Base-by-base conservation (phyloP, 2,329 filamentous ascomycete genomes). In the Alternaria gaisen region DNA sequence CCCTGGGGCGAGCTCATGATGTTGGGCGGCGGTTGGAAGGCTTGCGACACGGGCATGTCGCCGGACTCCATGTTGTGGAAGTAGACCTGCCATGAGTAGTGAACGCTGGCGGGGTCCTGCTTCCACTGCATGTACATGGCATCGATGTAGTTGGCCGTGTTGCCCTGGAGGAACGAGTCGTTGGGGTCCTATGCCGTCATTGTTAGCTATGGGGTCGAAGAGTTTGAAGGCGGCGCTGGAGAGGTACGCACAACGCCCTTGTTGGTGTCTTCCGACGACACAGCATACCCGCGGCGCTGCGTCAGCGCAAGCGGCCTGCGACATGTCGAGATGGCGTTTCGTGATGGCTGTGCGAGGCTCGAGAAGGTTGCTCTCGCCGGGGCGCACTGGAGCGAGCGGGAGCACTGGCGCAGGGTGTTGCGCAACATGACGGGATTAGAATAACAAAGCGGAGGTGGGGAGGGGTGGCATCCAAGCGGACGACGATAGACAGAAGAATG, bases 71-170 rank as follows among this genome's bases (percentile, higher is more conserved):
- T 97, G 84, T 99, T 99, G 84, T 90, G 92, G 87, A 99, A 99
- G 87, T 99, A 99, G 78, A 96, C 90, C 84, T 97, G 94, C 95
- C 95, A 99, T 80, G 95, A 99, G 74, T 97, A 87, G 82, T 99
- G 95, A 61, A 99, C 95, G 77, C 92, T 97, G 74, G 89, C 87
- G 53, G 95, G 94, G 74, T 99, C 93, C 67, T 91, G 86, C 83
- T 94, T 97, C 95, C 95, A 99, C 79, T 94, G 90, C 84, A 97
- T 85, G 83, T 99, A 99, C 95, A 99, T 99, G 85, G 97, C 95
- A 81, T 99, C 95, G 79, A 99, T 93, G 84, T 99, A 99, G 84
- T 97, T 97, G 82, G 95, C 95, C 63, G 94, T 95, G 85, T 92
- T 98, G 70, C 95, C 95, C 66, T 93, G 92, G 64, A 99, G 87